Base-by-base conservation (phyloP, 192 early-diverging fungal genomes). In the Umbelopsis ramanniana region DNA sequence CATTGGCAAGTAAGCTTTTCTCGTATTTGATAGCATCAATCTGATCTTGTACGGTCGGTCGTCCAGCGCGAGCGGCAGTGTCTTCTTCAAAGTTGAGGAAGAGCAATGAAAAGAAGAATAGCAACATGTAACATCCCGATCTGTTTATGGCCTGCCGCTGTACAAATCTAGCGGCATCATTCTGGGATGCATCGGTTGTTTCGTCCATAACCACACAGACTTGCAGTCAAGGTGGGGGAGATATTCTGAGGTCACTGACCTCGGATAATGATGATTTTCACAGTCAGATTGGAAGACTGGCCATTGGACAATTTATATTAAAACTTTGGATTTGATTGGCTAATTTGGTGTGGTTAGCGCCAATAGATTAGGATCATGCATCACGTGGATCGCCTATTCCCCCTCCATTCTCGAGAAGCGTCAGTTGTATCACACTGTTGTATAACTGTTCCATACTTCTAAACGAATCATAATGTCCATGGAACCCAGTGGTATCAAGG, bases 11-110 rank as follows among this genome's bases (percentile, higher is more conserved):
- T 4, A 73, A 10, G 55, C 57, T 71, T 47, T 73, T 71, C 29
- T 86, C 85, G 3, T 79, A 40, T 33, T 76, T 60, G 35, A 83
- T 71, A 21, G 72, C 70, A 0, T 29, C 40, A 14, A 82, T 78
- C 23, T 50, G 23, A 47, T 79, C 76, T 6, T 79, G 73, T 14
- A 81, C 71, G 9, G 83, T 68, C 11, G 60, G 26, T 23, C 37
- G 50, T 22, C 66, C 57, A 19, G 54, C 68, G 24, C 70, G 71
- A 19, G 52, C 68, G 7, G 80, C 67, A 33, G 48, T 79, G 22
- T 81, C 79, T 46, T 84, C 82, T n/a, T 78, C 72, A 40, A 71
- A 76, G 57, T 79, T 84, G 52, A 84, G 63, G 40, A 86, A 73
- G 52, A 80, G 78, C 35, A 86, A 66, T 17, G 82, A 54, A 47